Evolutionary conservation across 148 eudicot species (phyloP).

Genomic region (Euryodendron excelsum): DNA sequence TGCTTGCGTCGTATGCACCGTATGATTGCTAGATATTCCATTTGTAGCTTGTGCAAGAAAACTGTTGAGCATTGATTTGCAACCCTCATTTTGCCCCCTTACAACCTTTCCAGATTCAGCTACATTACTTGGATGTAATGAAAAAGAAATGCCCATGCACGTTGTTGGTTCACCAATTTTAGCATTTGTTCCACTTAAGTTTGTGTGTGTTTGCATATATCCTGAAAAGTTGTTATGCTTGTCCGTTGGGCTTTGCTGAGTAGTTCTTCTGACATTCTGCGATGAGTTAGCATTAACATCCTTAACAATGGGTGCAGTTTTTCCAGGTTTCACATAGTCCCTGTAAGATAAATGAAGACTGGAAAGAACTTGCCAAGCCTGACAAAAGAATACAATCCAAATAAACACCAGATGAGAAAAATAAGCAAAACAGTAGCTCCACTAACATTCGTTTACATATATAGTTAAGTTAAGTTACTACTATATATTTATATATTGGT

Average conservation of each 20-base stretch:
- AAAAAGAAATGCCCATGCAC: conserved; percentile 23
- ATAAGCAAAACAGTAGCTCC: neutral
- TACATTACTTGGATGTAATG: conserved; percentile 17
- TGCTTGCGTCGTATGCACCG: conserved; percentile 23
- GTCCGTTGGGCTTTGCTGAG: conserved; percentile 28
- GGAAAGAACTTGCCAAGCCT: conserved; percentile 88
- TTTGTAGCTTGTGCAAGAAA: conserved; percentile 26
- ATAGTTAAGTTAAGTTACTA: too few relatives aligned
- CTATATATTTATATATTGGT: too few relatives aligned
- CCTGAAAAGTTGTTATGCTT: conserved; percentile 27
- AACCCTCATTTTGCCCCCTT: conserved; percentile 31
- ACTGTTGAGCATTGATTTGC: conserved; percentile 20
- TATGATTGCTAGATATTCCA: conserved; percentile 32
- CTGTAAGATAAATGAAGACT: conserved; percentile 56
- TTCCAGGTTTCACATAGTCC: conserved; percentile 68
- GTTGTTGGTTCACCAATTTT: conserved; percentile 26
- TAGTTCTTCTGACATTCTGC: conserved; percentile 32
- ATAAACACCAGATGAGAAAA: conserved; percentile 4
- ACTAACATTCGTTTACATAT: too few relatives aligned
- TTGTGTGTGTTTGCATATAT: conserved; percentile 31
- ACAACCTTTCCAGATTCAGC: conserved; percentile 34
- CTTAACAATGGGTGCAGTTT: conserved; percentile 45
- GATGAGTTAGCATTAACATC: conserved; percentile 26
- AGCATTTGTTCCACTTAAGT: conserved; percentile 29
- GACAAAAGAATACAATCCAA: conserved; percentile 29